Conservation (phyloP, 257 asterid species). For the Jacaranda copaia region DNA sequence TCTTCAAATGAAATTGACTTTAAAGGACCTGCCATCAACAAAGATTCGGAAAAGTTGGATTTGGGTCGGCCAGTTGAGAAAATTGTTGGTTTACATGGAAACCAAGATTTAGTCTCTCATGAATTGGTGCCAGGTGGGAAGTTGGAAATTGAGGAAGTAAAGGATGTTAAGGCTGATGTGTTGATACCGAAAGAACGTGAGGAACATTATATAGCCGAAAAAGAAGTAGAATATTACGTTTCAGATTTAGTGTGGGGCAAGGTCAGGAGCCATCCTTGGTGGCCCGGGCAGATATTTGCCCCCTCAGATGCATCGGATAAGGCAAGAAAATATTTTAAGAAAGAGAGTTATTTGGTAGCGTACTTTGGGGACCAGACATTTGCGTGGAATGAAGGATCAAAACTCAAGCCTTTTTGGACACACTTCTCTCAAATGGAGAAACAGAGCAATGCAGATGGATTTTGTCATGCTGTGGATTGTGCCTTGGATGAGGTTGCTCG, state of each 20-base stretch:
- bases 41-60: conserved; percentile 22
- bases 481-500: conserved; percentile 69
- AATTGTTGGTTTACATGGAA: conserved; percentile 32
- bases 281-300: conserved; percentile 88
- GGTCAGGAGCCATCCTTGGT: conserved; percentile 94
- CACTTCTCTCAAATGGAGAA: conserved; percentile 67
- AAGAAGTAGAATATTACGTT: conserved; percentile 57
- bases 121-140: conserved; percentile 37
- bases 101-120: conserved; percentile 19
- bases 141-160: conserved; percentile 36
- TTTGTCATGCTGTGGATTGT: conserved; percentile 58
- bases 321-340: conserved; percentile 56
- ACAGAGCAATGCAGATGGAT: conserved; percentile 55
- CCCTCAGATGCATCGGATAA: conserved; percentile 69
- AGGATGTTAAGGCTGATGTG: conserved; percentile 26
- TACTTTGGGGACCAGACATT: conserved; percentile 85
- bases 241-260: conserved; percentile 93
- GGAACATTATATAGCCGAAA: conserved; percentile 44
- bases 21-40: conserved; percentile 25
- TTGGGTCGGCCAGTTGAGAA: conserved; percentile 22
- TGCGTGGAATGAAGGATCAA: conserved; percentile 80
- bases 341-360: conserved; percentile 61
- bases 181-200: conserved; percentile 45
- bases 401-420: conserved; percentile 61
- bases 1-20: conserved; percentile 27